Evolutionary conservation across 140 eudicot genomes (phyloP).

Genomic region (Artemisia princeps): DNA sequence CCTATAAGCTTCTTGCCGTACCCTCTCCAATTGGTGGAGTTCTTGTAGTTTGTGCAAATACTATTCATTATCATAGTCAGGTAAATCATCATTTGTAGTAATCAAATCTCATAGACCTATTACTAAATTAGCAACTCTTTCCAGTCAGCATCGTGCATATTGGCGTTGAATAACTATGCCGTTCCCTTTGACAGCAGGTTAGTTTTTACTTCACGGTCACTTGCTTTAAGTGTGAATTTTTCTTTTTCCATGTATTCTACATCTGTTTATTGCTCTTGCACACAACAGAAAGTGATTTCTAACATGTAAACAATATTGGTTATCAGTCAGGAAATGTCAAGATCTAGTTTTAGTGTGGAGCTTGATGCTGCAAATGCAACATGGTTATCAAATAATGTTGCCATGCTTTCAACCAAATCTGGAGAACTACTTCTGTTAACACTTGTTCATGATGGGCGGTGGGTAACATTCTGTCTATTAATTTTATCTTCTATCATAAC

Average conservation of each 20-base stretch:
- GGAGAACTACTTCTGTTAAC: constrained; percentile 87
- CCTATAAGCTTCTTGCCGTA: constrained; percentile 95
- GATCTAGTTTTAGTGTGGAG: constrained; percentile 77
- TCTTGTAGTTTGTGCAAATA: constrained; percentile 72
- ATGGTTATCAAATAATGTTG: constrained; percentile 91
- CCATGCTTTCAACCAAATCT: constrained; percentile 80
- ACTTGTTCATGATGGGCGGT: constrained; percentile 95
- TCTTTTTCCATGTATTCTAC: background rate
- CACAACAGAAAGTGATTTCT: constrained; percentile 17
- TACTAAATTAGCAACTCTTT: constrained; percentile 23
- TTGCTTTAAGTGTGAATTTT: background rate
- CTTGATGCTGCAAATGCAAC: constrained; percentile 96
- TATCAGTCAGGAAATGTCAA: constrained; percentile 79
- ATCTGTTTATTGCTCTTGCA: background rate
- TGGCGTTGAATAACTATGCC: constrained; percentile 88
- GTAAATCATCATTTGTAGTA: constrained; percentile 30
- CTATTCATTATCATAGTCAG: constrained; percentile 97
- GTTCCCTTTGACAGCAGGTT: constrained; percentile 73
- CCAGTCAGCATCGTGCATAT: constrained; percentile 77
- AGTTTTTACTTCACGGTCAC: constrained; percentile 11
- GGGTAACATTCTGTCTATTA: constrained; percentile 24
- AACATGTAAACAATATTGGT: background rate
- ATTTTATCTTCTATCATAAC: background rate
- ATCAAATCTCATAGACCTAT: constrained; percentile 4
- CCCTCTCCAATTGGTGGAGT: constrained; percentile 99